phyloP scores from a whole-genome alignment of 371 early-diverging fungal species.

The Haplosporangium sp. region DNA sequence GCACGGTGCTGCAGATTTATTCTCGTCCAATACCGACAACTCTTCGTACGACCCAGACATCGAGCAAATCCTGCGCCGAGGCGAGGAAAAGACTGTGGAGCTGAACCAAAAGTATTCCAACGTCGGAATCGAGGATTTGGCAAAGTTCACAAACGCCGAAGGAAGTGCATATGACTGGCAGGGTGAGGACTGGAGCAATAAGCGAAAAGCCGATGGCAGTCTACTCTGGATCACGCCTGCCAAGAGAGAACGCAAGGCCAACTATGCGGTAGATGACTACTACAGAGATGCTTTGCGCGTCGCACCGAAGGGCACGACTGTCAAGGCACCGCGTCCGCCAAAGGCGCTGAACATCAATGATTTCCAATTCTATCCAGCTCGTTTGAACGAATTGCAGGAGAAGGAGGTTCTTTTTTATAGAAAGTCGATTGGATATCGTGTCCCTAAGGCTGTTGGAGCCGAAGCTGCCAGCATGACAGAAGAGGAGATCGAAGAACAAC shows the following conservation, averaged over 20 bases:
- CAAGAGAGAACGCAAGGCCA: conserved; percentile 89
- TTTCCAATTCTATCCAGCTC: conserved; percentile 93
- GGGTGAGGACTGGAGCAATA: conserved; percentile 92
- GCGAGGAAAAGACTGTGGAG: conserved; percentile 93
- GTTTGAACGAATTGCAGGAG: conserved; percentile 84
- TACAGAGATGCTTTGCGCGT: conserved; percentile 83
- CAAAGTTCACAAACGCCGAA: conserved; percentile 81
- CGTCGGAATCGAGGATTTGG: conserved; percentile 91
- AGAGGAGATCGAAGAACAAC: conserved; percentile 71
- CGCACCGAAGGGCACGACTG: conserved; percentile 62
- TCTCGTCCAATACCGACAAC: conserved; percentile 68
- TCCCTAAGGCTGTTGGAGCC: conserved; percentile 56
- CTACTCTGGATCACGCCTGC: conserved; percentile 88
- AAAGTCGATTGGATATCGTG: conserved; percentile 74
- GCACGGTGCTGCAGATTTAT: conserved; percentile 94
- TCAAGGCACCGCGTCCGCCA: conserved; percentile 71
- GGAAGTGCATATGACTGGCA: conserved; percentile 94
- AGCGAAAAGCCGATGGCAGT: conserved; percentile 65
- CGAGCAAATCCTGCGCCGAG: conserved; percentile 86
- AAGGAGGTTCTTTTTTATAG: conserved; percentile 78
- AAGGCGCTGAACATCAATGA: conserved; percentile 77
- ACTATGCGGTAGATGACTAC: conserved; percentile 90
- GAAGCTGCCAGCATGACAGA: conserved; percentile 59
- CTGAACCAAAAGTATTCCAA: conserved; percentile 89
- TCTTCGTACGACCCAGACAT: conserved; percentile 76